These are phyloP conservation scores for Calonectria crousiana DNA, from an alignment of 2,329 filamentous ascomycete species.

Conservation along the genomic window DNA sequence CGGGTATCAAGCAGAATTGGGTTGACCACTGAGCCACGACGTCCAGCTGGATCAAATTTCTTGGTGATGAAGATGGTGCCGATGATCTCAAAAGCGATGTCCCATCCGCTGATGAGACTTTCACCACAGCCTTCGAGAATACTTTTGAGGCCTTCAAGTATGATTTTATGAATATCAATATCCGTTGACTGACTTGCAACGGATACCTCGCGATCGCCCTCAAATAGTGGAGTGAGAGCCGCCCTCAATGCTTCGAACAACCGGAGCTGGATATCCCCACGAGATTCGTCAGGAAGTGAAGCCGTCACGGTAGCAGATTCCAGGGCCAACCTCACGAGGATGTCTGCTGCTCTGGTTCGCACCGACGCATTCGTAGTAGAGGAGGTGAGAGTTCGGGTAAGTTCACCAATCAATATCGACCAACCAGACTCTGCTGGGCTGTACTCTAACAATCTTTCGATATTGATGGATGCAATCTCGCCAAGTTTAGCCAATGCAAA, in stretches of 20 bases:
- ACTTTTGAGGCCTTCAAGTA: conserved; percentile 83
- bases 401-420: conserved; percentile 71
- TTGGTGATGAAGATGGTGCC: conserved; percentile 78
- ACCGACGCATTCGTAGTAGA: conserved; percentile 63
- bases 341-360: conserved; percentile 72
- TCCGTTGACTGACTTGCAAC: conserved; percentile 74
- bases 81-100: conserved; percentile 86
- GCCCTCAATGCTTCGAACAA: conserved; percentile 75
- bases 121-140: conserved; percentile 92
- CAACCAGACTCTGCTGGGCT: conserved; percentile 80
- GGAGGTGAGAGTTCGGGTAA: conserved; percentile 65
- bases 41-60: conserved; percentile 49
- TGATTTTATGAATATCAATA: conserved; percentile 82
- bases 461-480: conserved; percentile 79
- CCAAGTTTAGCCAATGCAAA: conserved; percentile 81
- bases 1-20: conserved; percentile 60
- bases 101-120: conserved; percentile 85
- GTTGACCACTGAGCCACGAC: conserved; percentile 45
- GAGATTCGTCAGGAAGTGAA: conserved; percentile 61
- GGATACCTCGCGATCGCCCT: conserved; percentile 63
- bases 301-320: conserved; percentile 70
- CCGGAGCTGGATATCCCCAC: conserved; percentile 76
- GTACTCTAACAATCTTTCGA: conserved; percentile 78
- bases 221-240: conserved; percentile 68
- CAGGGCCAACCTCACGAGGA: conserved; percentile 69